Conservation (phyloP, 768 basidiomycete genomes). For the Xerocomellus dryophilus region DNA sequence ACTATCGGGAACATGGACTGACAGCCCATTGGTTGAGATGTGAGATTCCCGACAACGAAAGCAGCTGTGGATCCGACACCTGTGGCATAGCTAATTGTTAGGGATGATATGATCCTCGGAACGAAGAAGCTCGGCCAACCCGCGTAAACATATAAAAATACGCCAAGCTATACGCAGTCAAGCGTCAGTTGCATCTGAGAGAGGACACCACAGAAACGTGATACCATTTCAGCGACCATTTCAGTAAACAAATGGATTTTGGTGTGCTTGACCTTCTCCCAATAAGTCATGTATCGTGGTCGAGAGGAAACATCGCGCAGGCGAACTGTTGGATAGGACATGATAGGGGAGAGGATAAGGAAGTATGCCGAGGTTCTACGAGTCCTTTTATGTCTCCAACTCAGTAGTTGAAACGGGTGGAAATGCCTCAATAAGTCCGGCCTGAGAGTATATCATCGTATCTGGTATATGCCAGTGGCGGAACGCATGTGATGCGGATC, state of each 20-base stretch:
- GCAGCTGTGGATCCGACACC: conserved; percentile 56
- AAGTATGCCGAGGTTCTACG: not conserved
- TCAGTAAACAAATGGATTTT: conserved; percentile 54
- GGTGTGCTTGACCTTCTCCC: conserved; percentile 49
- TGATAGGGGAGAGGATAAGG: not conserved
- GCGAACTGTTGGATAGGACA: conserved; percentile 33
- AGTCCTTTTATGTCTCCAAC: conserved; percentile 7
- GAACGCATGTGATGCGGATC: not conserved
- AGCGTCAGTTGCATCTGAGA: conserved; percentile 1
- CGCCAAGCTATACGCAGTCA: conserved; percentile 44
- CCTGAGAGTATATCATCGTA: conserved; percentile 1
- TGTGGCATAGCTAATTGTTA: conserved; percentile 12
- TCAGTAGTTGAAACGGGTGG: too few relatives aligned
- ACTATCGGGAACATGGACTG: conserved; percentile 22
- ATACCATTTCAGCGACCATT: conserved; percentile 59
- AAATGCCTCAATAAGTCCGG: not conserved
- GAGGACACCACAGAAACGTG: not conserved
- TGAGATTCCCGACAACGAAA: conserved; percentile 46
- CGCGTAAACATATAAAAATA: conserved; percentile 58
- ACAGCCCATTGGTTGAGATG: conserved; percentile 48
- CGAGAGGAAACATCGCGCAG: conserved; percentile 43
- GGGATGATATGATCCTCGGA: not conserved
- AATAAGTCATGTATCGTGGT: conserved; percentile 39
- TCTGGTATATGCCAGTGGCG: not conserved
- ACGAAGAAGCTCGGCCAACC: conserved; percentile 31